A percentile compares a stretch with the other conserved stretches of the same genome.
These are phyloP conservation scores for Chalciporus sphaerocephalus DNA, from an alignment of 768 basidiomycete genomes.

Conservation along the genomic window DNA sequence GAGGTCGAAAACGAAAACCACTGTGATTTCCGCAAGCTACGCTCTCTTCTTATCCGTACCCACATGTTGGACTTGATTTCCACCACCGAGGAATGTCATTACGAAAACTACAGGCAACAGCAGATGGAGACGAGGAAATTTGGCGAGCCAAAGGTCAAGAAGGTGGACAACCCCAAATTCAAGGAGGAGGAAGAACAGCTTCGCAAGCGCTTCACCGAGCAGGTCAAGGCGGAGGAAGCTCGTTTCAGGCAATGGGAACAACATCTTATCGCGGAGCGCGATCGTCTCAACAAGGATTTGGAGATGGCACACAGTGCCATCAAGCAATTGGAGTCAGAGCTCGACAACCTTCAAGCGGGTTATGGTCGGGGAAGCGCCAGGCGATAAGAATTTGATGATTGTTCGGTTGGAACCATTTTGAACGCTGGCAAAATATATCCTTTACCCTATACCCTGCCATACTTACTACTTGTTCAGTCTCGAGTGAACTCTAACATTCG, in stretches of 20 bases:
- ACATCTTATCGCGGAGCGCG: constrained; percentile 97
- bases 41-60: constrained; percentile 91
- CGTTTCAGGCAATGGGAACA: constrained; percentile 99
- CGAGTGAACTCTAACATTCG: constrained; percentile 6
- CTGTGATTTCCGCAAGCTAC: constrained; percentile 98
- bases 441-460: constrained; percentile 25
- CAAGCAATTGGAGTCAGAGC: constrained; percentile 85
- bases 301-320: constrained; percentile 89
- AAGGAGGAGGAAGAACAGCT: constrained; percentile 98
- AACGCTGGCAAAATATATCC: constrained; percentile 7
- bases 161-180: constrained; percentile 99
- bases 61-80: constrained; percentile 98
- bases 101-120: constrained; percentile 95
- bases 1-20: constrained; percentile 99
- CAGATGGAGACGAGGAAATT: constrained; percentile 99
- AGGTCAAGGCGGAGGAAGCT: constrained; percentile 97
- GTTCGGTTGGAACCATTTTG: constrained; percentile 5
- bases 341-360: constrained; percentile 84
- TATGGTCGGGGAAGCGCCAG: constrained; percentile 62
- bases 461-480: constrained; percentile 16
- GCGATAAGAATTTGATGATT: constrained; percentile 17
- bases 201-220: constrained; percentile 97
- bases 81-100: constrained; percentile 92
- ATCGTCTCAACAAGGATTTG: constrained; percentile 98
- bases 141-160: constrained; percentile 97